Evolutionary conservation across 202 grass and related monocot genomes (phyloP), one percentile per base, ranked within the genome.

Genomic region (Hordeum pubiflorum): DNA sequence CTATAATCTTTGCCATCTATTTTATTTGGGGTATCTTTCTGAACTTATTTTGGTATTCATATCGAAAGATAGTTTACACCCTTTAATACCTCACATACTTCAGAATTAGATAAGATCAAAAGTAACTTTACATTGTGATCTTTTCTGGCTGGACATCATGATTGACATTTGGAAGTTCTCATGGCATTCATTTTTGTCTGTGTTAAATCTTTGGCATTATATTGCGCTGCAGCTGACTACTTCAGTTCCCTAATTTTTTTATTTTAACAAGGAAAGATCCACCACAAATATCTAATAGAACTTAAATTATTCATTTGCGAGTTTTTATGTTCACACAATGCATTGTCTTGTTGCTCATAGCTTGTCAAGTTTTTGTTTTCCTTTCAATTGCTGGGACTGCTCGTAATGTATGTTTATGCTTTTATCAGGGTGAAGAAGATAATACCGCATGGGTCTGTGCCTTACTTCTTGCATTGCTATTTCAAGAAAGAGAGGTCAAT

Each of bases 401-500:
- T 67, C 43, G 59, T 86, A 83, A 70, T 59, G 3, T 58, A n/a
- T 72, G 9, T 48, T 72, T 44, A 39, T 90, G 71, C 76, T 83
- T 84, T 87, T 78, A 46, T 82, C 87, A 99, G 97, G 92, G 91
- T 82, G 93, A 93, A 94, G 90, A 96, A 76, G 92, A 91, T 83
- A 96, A 79, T 67, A 95, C 93, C 0, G 85, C 88, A 79, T 99
- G 97, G 97, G 91, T 93, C 54, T 96, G 89, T 85, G 91, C 93
- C 66, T 86, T 99, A 79, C 91, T 99, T 78, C 77, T 99, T 50
- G 91, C 97, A 72, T 83, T 96, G 75, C 71, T 99, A 46, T 99
- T 99, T 81, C 89, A 91, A 90, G 93, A 99, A 81, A 90, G 93
- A 86, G 97, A 99, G 77, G 89, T 86, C 46, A 99, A 91, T 83